These are phyloP conservation scores for Millerozyma miso DNA, from an alignment of 805 yeast species.

Conservation along the genomic window DNA sequence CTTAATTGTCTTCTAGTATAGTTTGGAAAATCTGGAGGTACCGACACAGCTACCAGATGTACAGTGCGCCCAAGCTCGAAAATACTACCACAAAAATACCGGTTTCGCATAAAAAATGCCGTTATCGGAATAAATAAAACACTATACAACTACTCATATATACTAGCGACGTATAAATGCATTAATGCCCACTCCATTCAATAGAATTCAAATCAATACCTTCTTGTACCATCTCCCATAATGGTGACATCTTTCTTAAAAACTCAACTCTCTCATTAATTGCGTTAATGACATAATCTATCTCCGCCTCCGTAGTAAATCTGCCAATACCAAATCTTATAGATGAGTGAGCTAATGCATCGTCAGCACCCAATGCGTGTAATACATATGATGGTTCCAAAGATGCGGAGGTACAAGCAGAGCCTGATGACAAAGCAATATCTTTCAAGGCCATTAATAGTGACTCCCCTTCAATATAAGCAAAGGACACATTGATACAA, in stretches of 20 bases:
- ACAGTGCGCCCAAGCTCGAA: conserved; percentile 1
- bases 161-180: not conserved
- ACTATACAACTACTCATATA: not conserved
- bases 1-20: not conserved
- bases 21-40: not conserved
- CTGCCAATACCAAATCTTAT: conserved; percentile 96
- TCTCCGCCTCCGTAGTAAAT: conserved; percentile 93
- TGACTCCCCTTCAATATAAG: conserved; percentile 97
- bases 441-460: conserved; percentile 96
- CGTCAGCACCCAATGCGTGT: conserved; percentile 96
- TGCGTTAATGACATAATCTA: conserved; percentile 89
- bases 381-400: conserved; percentile 95
- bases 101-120: conserved; percentile 2
- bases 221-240: conserved; percentile 99
- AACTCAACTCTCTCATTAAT: conserved; percentile 85
- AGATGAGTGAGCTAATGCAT: conserved; percentile 97
- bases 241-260: conserved; percentile 86
- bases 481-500: conserved; percentile 94
- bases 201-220: conserved; percentile 92
- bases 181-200: conserved; percentile 95
- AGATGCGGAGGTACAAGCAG: conserved; percentile 98
- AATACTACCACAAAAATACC: conserved; percentile 1
- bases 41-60: not conserved
- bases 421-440: conserved; percentile 92
- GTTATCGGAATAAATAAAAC: conserved; percentile 3